phyloP scores from a whole-genome alignment of 2,329 filamentous ascomycete species.

The Pyricularia grisea region DNA sequence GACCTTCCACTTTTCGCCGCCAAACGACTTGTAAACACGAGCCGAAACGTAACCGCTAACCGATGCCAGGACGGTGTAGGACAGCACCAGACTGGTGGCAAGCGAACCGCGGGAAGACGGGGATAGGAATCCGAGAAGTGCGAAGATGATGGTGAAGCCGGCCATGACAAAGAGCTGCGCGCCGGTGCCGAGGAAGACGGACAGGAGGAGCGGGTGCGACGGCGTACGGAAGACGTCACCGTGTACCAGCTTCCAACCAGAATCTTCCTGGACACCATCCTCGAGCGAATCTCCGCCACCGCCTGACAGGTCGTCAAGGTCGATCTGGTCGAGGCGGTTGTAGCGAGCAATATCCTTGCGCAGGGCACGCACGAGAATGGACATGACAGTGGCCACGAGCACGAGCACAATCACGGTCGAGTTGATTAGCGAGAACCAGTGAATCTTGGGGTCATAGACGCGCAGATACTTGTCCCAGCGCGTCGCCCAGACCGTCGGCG shows the following conservation, averaged over 20 bases:
- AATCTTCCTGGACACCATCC: conserved; percentile 94
- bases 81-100: conserved; percentile 83
- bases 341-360: conserved; percentile 95
- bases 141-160: conserved; percentile 86
- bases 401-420: conserved; percentile 93
- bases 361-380: conserved; percentile 79
- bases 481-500: conserved; percentile 84
- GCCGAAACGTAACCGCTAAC: conserved; percentile 86
- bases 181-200: conserved; percentile 84
- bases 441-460: conserved; percentile 94
- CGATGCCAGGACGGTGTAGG: conserved; percentile 89
- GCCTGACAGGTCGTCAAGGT: conserved; percentile 78
- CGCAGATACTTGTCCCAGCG: conserved; percentile 98
- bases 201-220: conserved; percentile 71
- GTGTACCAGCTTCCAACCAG: conserved; percentile 96
- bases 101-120: conserved; percentile 92
- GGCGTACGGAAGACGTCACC: conserved; percentile 94
- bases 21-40: conserved; percentile 88
- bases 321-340: conserved; percentile 87
- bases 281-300: conserved; percentile 54
- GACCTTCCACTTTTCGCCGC: conserved; percentile 87
- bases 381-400: conserved; percentile 81
- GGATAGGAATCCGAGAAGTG: conserved; percentile 86
- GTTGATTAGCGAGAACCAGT: conserved; percentile 98
- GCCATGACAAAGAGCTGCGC: conserved; percentile 98